Evolutionary conservation across 139 green algal species (phyloP), one percentile per base, ranked within the genome.

Genomic region (Picochlorum costavermella): DNA sequence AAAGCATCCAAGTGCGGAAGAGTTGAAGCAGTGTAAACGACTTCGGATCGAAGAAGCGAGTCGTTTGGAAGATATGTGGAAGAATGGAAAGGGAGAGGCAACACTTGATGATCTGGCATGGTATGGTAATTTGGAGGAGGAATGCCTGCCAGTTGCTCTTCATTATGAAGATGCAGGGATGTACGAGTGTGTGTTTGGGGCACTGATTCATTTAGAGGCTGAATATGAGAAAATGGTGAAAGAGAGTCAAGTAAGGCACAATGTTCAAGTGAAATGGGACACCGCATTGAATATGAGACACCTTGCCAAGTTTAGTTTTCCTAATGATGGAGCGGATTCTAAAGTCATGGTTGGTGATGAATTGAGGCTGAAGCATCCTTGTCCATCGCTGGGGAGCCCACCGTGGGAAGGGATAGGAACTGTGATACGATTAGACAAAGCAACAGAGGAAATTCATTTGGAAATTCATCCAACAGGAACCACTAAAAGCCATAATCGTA

Each of bases 141-240:
- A 95, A 63, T 64, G 78, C 13, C 65, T 74, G 14, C 88, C 82
- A 14, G 92, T 96, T 45, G 86, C 81, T 36, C 77, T 96, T 44
- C 75, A 78, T 45, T 98, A 97, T 61, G 91, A 96, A 37, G 92
- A 98, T 61, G 89, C 88, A 3, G 88, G 90, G 50, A 74, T 90
- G 61, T 92, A 97, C 67, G 83, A 96, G 61, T 88, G 86, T 63
- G 65, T 92, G 2, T 95, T 94, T 72, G 83, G 77, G 4, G 80
- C 84, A 31, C 74, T 95, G 9, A 74, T 98, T 13, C 88, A 95
- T 75, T 73, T 96, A 58, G 93, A 98, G 66, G 93, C 91, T 4
- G 90, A 97, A 25, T 94, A 98, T 64, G 93, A 98, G 67, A 90
- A 86, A 62, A 50, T 71, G 28, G 89, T 90, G 56, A 95, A 95